Percentiles rank a stretch among this genome's conserved stretches.
These are phyloP conservation scores for Lithocarpus polystachyus DNA, from an alignment of 306 rosid species.

Conservation along the genomic window DNA sequence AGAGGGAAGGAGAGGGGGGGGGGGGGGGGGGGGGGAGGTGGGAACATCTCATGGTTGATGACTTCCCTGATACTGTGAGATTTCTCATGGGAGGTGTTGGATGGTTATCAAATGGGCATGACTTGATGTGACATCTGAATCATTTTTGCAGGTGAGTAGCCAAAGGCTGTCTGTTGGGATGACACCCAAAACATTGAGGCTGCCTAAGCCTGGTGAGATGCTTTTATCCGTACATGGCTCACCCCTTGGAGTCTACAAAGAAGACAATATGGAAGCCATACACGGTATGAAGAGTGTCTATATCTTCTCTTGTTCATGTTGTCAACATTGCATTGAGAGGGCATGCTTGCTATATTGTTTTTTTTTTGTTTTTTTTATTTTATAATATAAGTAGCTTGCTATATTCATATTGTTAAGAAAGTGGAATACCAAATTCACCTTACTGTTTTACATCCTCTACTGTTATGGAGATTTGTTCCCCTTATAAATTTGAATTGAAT, in stretches of 20 bases:
- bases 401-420: not conserved
- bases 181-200: conserved; percentile 77
- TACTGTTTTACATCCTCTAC: not conserved
- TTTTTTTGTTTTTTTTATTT: no score
- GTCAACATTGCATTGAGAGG: conserved; percentile 5
- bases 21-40: no score
- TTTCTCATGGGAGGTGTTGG: not conserved
- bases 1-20: no score
- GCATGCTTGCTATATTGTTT: not conserved
- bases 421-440: conserved; percentile 4
- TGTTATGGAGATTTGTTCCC: not conserved
- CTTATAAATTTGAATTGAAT: not conserved
- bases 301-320: conserved; percentile 3
- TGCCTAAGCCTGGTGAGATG: conserved; percentile 87
- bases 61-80: no score
- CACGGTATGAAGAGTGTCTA: conserved; percentile 44
- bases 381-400: not conserved
- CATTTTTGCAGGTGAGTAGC: conserved; percentile 52
- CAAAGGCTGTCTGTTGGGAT: conserved; percentile 82
- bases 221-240: conserved; percentile 91
- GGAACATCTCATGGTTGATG: no score
- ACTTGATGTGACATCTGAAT: conserved; percentile 1
- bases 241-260: conserved; percentile 84
- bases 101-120: not conserved
- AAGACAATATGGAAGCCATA: conserved; percentile 90